Conservation (phyloP, 495 filamentous ascomycete species). For the Trichoderma orchidacearum region DNA sequence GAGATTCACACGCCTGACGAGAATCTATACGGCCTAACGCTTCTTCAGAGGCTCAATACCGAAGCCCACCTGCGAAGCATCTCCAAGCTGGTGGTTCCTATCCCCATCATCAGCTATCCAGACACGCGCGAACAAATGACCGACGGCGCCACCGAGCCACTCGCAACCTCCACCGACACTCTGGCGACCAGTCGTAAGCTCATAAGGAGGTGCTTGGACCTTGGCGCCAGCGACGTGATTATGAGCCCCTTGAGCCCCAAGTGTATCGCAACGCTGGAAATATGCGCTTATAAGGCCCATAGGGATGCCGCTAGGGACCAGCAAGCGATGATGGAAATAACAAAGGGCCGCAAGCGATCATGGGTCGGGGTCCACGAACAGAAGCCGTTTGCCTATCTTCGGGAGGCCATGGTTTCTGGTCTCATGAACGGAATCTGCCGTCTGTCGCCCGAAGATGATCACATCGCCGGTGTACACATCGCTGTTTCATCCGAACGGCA, state of each 20-base stretch:
- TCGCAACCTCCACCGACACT: constrained; percentile 12
- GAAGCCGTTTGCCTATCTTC: constrained; percentile 77
- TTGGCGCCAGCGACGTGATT: constrained; percentile 75
- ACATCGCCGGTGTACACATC: constrained; percentile 24
- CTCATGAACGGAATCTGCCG: constrained; percentile 89
- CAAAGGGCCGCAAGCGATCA: constrained; percentile 65
- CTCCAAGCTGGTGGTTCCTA: constrained; percentile 60
- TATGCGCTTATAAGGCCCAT: constrained; percentile 71
- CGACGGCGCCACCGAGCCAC: constrained; percentile 19
- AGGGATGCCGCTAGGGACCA: constrained; percentile 57
- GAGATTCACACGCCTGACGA: constrained; percentile 26
- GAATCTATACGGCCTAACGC: constrained; percentile 50
- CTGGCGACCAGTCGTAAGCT: constrained; percentile 24
- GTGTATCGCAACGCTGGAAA: constrained; percentile 55
- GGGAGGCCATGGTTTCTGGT: constrained; percentile 76
- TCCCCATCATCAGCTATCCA: constrained; percentile 43
- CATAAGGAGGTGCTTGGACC: constrained; percentile 58
- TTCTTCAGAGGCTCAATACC: constrained; percentile 54
- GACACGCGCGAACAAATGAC: background rate
- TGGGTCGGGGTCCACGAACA: constrained; percentile 84
- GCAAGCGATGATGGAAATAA: constrained; percentile 49
- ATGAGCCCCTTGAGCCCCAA: constrained; percentile 59
- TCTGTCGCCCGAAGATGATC: constrained; percentile 35
- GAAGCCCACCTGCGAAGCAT: constrained; percentile 58
- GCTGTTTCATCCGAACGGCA: constrained; percentile 42